Percentiles rank a stretch among this genome's conserved stretches.
These are phyloP conservation scores for Diphasiastrum complanatum DNA, from an alignment of 83 land plant species.

Conservation along the genomic window DNA sequence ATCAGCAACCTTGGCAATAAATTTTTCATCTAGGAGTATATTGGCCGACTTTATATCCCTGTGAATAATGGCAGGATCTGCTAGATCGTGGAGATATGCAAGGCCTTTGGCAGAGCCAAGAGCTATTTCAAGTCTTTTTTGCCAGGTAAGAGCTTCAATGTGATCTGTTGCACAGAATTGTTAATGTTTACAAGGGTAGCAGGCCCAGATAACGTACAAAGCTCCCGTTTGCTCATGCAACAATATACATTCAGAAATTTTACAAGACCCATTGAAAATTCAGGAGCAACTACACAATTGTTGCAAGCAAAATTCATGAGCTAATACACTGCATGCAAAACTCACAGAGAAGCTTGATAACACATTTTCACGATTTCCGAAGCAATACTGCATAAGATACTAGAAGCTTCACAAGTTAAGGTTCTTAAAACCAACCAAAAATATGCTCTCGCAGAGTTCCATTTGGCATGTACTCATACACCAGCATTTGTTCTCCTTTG, in stretches of 20 bases:
- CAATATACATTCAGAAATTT: no score
- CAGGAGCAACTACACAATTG: no score
- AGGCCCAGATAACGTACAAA: no score
- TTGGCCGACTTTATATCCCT: constrained; percentile 15
- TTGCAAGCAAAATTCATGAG: no score
- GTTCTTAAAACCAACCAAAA: not conserved
- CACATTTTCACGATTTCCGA: not conserved
- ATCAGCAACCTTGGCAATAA: constrained; percentile 33
- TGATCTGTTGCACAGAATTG: not conserved
- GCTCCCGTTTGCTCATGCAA: no score
- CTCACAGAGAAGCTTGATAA: not conserved
- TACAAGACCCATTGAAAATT: no score
- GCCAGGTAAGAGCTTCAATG: constrained; percentile 1
- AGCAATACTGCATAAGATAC: not conserved
- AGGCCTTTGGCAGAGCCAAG: constrained; percentile 16
- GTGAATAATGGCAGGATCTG: constrained; percentile 15
- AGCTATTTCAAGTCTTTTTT: not conserved
- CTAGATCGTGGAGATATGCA: constrained; percentile 15
- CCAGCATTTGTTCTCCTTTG: constrained; percentile 6
- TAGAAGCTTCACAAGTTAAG: not conserved
- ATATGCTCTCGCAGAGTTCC: constrained; percentile 5
- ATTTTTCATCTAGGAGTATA: constrained; percentile 27
- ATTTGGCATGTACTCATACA: constrained; percentile 12
- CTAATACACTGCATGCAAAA: not conserved
- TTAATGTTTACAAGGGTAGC: no score